These are phyloP conservation scores for Entamoeba invadens DNA, from an alignment of 208 protist species.

Conservation along the genomic window DNA sequence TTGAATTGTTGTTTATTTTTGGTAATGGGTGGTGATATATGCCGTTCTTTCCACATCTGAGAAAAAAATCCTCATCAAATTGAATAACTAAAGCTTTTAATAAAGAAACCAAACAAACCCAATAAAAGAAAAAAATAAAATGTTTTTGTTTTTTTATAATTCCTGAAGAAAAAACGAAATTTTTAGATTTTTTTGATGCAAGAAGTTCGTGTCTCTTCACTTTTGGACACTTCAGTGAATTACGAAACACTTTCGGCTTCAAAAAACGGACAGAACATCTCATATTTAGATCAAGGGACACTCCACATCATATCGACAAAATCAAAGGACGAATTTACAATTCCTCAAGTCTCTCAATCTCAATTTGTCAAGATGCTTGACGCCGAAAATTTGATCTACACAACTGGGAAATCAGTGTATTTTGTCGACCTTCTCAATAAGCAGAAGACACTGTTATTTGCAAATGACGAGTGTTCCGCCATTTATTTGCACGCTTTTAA, in stretches of 20 bases:
- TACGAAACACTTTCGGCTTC: background rate
- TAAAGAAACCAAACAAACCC: no score
- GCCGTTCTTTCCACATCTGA: no score
- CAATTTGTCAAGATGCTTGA: background rate
- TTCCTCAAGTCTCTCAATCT: background rate
- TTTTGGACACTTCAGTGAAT: background rate
- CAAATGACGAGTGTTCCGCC: background rate
- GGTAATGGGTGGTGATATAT: no score
- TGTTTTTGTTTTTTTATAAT: no score
- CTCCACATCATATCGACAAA: background rate
- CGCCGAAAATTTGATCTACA: background rate
- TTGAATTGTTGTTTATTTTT: no score
- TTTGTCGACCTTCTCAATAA: background rate
- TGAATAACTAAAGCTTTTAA: no score
- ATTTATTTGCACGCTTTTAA: background rate
- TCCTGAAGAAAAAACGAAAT: no score
- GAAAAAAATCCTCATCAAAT: no score
- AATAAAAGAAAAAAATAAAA: no score
- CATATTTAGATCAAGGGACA: background rate
- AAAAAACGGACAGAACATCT: background rate
- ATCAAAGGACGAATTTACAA: background rate
- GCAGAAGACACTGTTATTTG: background rate
- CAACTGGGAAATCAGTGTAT: background rate
- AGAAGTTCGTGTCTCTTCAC: background rate
- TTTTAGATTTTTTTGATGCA: no score